Percentiles rank a stretch among this genome's conserved stretches.
Conservation (phyloP, 2,329 filamentous ascomycete species). For the Fusarium miscanthi region DNA sequence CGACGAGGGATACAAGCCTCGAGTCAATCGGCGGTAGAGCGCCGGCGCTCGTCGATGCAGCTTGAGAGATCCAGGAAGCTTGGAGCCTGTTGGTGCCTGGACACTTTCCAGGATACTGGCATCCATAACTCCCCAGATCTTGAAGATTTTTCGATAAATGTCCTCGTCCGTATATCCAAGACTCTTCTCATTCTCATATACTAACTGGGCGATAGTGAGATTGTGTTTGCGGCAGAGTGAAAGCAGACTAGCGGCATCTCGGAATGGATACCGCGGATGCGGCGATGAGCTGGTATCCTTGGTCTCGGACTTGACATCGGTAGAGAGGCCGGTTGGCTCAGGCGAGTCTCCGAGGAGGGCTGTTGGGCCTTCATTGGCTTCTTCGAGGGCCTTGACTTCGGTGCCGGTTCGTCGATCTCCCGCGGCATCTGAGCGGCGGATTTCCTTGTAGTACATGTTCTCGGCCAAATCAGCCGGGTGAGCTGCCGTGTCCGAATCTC, state of each 20-base stretch:
- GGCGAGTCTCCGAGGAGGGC: constrained; percentile 18
- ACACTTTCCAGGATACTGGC: constrained; percentile 62
- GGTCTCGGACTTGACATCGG: constrained; percentile 29
- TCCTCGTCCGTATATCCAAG: constrained; percentile 62
- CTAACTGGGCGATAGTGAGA: constrained; percentile 62
- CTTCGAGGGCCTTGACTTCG: constrained; percentile 54
- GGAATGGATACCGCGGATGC: constrained; percentile 60
- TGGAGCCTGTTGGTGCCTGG: constrained; percentile 55
- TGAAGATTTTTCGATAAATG: constrained; percentile 58
- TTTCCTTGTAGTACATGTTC: constrained; percentile 65
- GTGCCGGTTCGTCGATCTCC: constrained; percentile 58
- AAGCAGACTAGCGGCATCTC: constrained; percentile 58
- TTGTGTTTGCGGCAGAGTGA: constrained; percentile 62
- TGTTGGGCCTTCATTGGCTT: constrained; percentile 11
- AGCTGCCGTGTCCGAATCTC: constrained; percentile 23
- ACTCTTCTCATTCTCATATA: constrained; percentile 65
- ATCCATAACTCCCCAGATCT: constrained; percentile 65
- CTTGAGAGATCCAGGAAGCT: constrained; percentile 60
- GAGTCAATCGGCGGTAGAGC: constrained; percentile 57
- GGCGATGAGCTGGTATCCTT: constrained; percentile 37
- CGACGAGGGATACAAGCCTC: constrained; percentile 57
- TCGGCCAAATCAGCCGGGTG: constrained; percentile 62
- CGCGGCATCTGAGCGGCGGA: constrained; percentile 58
- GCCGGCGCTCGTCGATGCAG: constrained; percentile 59
- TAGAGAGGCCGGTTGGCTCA: constrained; percentile 9